Conservation (phyloP, 306 rosid species). For the cucumber (Cucumis sativus) region DNA sequence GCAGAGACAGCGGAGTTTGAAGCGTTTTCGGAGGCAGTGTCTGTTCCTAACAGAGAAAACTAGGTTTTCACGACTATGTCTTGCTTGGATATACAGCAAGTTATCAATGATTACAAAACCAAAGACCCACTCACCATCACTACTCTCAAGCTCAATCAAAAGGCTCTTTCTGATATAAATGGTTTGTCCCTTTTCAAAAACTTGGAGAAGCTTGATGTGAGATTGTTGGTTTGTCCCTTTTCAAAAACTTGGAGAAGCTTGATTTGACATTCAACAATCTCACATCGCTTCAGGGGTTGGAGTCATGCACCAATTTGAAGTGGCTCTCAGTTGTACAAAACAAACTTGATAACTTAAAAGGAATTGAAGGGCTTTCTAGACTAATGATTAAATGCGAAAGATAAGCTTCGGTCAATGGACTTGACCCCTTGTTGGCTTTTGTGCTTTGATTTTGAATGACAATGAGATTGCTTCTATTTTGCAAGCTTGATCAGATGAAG, state of each 20-base stretch:
- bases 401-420: conserved; percentile 63
- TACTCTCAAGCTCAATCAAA: conserved; percentile 52
- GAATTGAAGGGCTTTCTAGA: conserved; percentile 66
- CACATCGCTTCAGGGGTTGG: conserved; percentile 60
- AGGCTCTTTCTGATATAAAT: conserved; percentile 64
- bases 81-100: conserved; percentile 48
- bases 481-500: conserved; percentile 63
- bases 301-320: conserved; percentile 54
- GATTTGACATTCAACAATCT: conserved; percentile 48
- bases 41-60: background rate
- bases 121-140: conserved; percentile 37
- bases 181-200: conserved; percentile 37
- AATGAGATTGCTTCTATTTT: conserved; percentile 68
- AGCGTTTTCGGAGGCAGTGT: background rate
- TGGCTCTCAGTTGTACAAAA: conserved; percentile 76
- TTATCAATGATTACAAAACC: conserved; percentile 37
- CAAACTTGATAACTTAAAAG: conserved; percentile 69
- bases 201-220: conserved; percentile 43
- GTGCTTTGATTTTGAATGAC: conserved; percentile 78
- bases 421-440: conserved; percentile 32
- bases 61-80: conserved; percentile 33
- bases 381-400: conserved; percentile 78
- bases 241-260: too few relatives aligned
- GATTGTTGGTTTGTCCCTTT: too few relatives aligned
- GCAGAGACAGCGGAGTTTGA: background rate